Conservation (phyloP, 2,329 filamentous ascomycete genomes). For the Colletotrichum filicis region DNA sequence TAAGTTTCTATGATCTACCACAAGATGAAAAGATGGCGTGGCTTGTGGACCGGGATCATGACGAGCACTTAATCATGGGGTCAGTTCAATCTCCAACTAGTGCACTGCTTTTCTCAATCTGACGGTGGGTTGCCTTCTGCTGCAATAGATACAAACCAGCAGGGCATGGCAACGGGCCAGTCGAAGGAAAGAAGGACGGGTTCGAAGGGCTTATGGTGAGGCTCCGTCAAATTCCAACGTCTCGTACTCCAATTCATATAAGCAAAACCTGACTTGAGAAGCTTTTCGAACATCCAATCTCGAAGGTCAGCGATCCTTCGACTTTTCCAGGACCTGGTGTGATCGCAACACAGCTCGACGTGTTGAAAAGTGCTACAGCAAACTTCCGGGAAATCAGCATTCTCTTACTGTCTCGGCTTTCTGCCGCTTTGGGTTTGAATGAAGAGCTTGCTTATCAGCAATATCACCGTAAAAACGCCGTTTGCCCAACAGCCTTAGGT, state of each 20-base stretch:
- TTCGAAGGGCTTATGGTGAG: slow-evolving; percentile 19
- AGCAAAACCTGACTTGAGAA: not conserved
- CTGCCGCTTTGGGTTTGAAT: not conserved
- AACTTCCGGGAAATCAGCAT: slow-evolving; percentile 5
- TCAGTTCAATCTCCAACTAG: not conserved
- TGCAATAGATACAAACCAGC: slow-evolving; percentile 15
- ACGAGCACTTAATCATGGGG: slow-evolving; percentile 20
- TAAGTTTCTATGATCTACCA: slow-evolving; percentile 10
- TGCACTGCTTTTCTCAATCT: no score
- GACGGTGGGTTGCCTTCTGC: not conserved
- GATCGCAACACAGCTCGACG: not conserved
- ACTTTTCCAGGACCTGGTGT: slow-evolving; percentile 6
- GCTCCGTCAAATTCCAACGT: no score
- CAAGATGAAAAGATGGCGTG: slow-evolving; percentile 1
- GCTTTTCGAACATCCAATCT: slow-evolving; percentile 21
- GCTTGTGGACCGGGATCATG: slow-evolving; percentile 20
- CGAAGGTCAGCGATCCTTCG: not conserved
- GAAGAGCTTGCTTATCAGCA: not conserved
- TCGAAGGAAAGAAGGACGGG: slow-evolving; percentile 16
- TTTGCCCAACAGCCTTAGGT: slow-evolving; percentile 16
- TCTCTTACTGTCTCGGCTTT: not conserved
- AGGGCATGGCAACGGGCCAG: slow-evolving; percentile 14
- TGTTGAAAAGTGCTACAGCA: slow-evolving; percentile 3
- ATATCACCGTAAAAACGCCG: slow-evolving; percentile 10
- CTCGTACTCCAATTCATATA: not conserved